Conservation (phyloP, 768 basidiomycete species). For the Russula sp. region DNA sequence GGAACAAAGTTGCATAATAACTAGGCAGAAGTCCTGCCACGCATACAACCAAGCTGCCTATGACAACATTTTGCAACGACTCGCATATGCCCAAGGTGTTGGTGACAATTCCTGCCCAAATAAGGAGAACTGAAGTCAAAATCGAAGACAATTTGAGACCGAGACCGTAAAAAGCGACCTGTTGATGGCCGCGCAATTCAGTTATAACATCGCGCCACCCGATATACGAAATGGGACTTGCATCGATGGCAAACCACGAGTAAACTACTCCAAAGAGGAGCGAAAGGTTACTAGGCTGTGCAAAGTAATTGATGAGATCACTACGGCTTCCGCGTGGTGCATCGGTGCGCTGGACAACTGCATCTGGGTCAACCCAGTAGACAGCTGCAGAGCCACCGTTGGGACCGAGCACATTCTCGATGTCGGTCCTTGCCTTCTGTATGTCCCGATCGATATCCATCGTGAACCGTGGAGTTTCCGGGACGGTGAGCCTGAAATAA, state of each 20-base stretch:
- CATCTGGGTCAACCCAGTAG: slow-evolving; percentile 52
- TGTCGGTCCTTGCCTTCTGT: slow-evolving; percentile 67
- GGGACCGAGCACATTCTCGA: slow-evolving; percentile 58
- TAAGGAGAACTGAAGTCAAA: slow-evolving; percentile 47
- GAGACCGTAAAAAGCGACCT: slow-evolving; percentile 88
- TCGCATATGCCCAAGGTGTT: slow-evolving; percentile 40
- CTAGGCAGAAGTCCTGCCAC: slow-evolving; percentile 79
- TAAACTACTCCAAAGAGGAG: slow-evolving; percentile 73
- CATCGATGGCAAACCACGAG: slow-evolving; percentile 90
- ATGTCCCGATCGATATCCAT: slow-evolving; percentile 90
- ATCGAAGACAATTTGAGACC: slow-evolving; percentile 80
- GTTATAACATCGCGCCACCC: not conserved
- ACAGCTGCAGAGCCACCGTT: slow-evolving; percentile 33
- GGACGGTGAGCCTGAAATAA: slow-evolving; percentile 90
- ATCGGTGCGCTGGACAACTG: slow-evolving; percentile 55
- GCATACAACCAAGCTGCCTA: slow-evolving; percentile 75
- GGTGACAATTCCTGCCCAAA: slow-evolving; percentile 55
- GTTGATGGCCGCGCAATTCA: not conserved
- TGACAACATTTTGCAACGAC: slow-evolving; percentile 57
- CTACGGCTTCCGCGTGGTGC: slow-evolving; percentile 61
- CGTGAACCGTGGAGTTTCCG: slow-evolving; percentile 86
- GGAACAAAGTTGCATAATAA: slow-evolving; percentile 59
- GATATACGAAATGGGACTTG: slow-evolving; percentile 39
- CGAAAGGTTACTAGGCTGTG: slow-evolving; percentile 72
- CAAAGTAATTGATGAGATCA: slow-evolving; percentile 69